Evolutionary conservation across 345 rosid species (phyloP).

Genomic region (Schrenkiella parvula): DNA sequence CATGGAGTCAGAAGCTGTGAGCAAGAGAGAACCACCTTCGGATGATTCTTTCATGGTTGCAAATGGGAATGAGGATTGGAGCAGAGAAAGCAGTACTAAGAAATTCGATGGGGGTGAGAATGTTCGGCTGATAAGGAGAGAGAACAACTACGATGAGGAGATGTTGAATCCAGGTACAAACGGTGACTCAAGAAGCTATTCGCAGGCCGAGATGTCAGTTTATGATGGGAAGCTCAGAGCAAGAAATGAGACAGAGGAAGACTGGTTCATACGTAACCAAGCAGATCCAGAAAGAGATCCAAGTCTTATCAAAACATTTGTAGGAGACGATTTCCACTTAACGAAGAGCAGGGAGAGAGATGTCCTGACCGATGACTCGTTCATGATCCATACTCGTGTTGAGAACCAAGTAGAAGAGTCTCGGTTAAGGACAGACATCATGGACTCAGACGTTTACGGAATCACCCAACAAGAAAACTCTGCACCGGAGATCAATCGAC

Average conservation of each 20-base stretch:
- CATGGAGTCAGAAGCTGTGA: conserved; percentile 42
- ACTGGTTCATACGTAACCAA: conserved; percentile 60
- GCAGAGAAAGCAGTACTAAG: conserved; percentile 32
- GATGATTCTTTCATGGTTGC: conserved; percentile 58
- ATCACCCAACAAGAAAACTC: conserved; percentile 40
- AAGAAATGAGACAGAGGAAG: conserved; percentile 58
- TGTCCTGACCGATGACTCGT: conserved; percentile 72
- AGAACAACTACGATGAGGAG: conserved; percentile 46
- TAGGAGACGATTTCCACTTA: conserved; percentile 28
- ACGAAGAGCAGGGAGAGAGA: conserved; percentile 45
- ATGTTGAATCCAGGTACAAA: conserved; percentile 44
- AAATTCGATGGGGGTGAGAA: conserved; percentile 46
- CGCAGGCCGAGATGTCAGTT: conserved; percentile 36
- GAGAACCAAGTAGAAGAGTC: conserved; percentile 48
- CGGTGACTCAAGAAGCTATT: conserved; percentile 33
- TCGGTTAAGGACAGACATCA: conserved; percentile 49
- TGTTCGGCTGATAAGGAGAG: conserved; percentile 39
- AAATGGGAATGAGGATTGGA: conserved; percentile 39
- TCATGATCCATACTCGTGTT: conserved; percentile 68
- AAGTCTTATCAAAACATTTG: conserved; percentile 40
- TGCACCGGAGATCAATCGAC: conserved; percentile 29
- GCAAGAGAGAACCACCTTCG: conserved; percentile 39
- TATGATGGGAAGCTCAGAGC: conserved; percentile 41
- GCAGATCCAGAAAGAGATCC: conserved; percentile 33
- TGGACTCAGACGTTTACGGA: conserved; percentile 58